phyloP scores from a whole-genome alignment of 345 rosid species.

The Gossypioides kirkii region DNA sequence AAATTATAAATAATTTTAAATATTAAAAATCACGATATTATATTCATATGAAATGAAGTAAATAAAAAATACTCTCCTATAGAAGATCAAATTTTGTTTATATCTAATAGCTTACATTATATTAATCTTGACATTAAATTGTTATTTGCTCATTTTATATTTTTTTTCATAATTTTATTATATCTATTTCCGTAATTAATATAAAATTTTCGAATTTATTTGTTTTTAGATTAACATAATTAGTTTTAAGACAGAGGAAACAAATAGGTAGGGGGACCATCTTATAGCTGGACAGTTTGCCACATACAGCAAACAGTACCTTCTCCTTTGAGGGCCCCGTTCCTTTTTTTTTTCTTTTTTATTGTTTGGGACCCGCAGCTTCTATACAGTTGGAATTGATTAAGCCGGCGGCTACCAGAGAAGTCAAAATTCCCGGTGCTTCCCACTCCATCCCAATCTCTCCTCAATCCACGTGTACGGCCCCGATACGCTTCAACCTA shows the following conservation, averaged over 20 bases:
- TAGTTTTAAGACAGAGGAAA: neutral
- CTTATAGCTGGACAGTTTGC: constrained; percentile 37
- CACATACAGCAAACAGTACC: constrained; percentile 31
- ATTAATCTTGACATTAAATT: no score
- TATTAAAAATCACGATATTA: no score
- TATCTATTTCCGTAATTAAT: no score
- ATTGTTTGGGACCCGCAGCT: constrained; percentile 23
- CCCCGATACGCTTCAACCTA: constrained; percentile 24
- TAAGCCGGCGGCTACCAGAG: constrained; percentile 91
- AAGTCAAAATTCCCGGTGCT: constrained; percentile 53
- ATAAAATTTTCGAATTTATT: no score
- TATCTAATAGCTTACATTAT: no score
- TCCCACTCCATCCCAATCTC: constrained; percentile 18
- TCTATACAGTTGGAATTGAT: constrained; percentile 24
- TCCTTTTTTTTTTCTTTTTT: neutral
- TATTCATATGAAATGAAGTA: no score
- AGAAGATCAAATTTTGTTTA: no score
- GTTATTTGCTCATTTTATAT: no score
- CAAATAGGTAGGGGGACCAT: neutral
- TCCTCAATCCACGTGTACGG: constrained; percentile 44
- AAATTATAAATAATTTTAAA: no score
- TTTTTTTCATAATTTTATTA: no score
- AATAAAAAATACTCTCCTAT: no score
- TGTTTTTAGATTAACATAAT: no score
- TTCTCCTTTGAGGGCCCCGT: neutral